These are phyloP conservation scores for Talaromyces sp. DNA, from an alignment of 2,329 filamentous ascomycete genomes.

Conservation along the genomic window DNA sequence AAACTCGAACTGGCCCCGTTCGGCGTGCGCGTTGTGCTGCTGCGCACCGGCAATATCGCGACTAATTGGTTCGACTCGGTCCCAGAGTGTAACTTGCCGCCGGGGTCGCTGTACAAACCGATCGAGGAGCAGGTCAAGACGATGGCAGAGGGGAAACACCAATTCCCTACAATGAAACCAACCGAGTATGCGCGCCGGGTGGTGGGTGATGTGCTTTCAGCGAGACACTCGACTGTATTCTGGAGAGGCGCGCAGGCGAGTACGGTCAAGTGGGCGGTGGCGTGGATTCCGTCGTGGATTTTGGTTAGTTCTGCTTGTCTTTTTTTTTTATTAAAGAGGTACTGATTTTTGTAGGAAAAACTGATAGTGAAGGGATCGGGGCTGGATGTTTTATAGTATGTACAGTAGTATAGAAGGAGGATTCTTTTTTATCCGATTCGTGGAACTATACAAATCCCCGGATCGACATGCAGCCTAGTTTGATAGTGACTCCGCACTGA, in stretches of 20 bases:
- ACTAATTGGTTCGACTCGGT: not conserved
- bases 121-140: not conserved
- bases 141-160: not conserved
- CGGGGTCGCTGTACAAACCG: not conserved
- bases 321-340: not conserved
- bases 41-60: not conserved
- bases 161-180: not conserved
- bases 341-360: not conserved
- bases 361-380: not conserved
- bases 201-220: not conserved
- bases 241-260: not conserved
- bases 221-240: not conserved
- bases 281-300: not conserved
- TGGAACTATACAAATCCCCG: not conserved
- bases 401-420: not conserved
- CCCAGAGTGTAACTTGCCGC: not conserved
- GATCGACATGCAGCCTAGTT: not conserved
- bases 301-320: not conserved
- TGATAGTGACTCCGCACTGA: not conserved
- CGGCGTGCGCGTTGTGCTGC: not conserved
- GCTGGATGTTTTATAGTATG: not conserved
- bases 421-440: conserved; percentile 1
- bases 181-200: not conserved
- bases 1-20: not conserved
- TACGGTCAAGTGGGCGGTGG: not conserved